These are phyloP conservation scores for Trametes sanguinea DNA, from an alignment of 768 basidiomycete genomes.

Conservation along the genomic window DNA sequence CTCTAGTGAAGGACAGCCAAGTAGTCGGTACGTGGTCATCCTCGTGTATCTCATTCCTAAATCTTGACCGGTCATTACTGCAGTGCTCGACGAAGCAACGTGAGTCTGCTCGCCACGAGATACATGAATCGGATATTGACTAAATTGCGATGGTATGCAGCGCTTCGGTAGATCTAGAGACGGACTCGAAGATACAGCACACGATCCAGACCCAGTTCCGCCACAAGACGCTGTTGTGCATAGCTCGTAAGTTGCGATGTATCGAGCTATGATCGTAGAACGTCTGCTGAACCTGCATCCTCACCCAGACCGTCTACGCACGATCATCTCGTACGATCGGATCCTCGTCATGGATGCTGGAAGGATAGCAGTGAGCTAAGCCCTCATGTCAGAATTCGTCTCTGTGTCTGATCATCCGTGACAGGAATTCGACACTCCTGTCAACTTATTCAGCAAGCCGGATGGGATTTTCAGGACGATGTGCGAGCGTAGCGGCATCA, in stretches of 20 bases:
- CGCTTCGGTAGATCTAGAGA: constrained; percentile 46
- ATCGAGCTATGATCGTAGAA: background rate
- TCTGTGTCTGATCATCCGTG: background rate
- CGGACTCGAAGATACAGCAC: constrained; percentile 56
- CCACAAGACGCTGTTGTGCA: constrained; percentile 54
- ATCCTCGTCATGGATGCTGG: constrained; percentile 72
- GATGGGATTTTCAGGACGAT: constrained; percentile 63
- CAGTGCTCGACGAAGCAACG: constrained; percentile 54
- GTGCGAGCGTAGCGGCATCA: constrained; percentile 57
- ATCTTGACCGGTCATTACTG: background rate
- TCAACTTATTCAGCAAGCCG: constrained; percentile 43
- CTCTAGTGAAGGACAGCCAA: constrained; percentile 51
- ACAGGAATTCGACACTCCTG: constrained; percentile 54
- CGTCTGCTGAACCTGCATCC: background rate
- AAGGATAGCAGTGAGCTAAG: constrained; percentile 48
- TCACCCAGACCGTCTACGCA: constrained; percentile 47
- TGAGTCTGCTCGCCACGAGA: constrained; percentile 9
- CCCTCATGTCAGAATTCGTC: background rate
- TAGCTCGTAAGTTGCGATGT: constrained; percentile 37
- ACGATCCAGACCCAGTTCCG: constrained; percentile 45
- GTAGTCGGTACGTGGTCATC: constrained; percentile 36
- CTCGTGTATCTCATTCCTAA: background rate
- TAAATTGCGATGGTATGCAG: constrained; percentile 20
- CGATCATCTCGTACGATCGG: constrained; percentile 61
- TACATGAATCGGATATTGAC: background rate